Evolutionary conservation across 371 early-diverging fungal species (phyloP), one percentile per base, ranked within the genome.

Genomic region (Coemansia sp.): DNA sequence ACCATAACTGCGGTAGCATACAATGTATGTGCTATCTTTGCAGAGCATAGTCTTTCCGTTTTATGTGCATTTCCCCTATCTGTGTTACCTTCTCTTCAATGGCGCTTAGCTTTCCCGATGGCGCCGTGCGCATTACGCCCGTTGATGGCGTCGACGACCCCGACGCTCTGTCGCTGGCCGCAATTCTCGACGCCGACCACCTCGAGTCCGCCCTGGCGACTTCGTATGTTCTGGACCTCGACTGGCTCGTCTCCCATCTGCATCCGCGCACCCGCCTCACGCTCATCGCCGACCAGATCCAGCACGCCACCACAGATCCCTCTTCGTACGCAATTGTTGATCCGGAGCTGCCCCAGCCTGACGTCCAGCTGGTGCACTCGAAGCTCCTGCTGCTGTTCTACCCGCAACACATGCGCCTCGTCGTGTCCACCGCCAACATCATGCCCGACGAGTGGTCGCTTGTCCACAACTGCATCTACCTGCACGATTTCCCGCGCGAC

Each of bases 331-430:
- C n/a, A 7, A 6, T 58, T 0, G 34, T 66, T 0, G 1, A 16
- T 1, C 66, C 71, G 4, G 66, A 66, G 48, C 11, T 66, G 39
- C 39, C 49, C 7, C 44, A 32, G 8, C 60, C 58, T 1, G 5
- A 36, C 5, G 44, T 53, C 2, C 71, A 71, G 51, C 62, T 64
- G 6, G 59, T 69, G 56, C 75, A 75, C 50, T 18, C 56, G 9
- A 74, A 74, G 31, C 9, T 74, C 0, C 55, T 62, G 53, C 11
- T 74, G 0, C 18, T 74, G 5, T 61, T 69, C 51, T 69, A 58
- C 33, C 4, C 33, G 1, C 7, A 12, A 2, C 37, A 32, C n/a
- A 18, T 74, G 43, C 62, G 75, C 29, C 40, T 74, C 2, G 69
- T 59, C 5, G 49, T 65, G 0, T 36, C 42, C 0, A 50, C 75